Percentiles rank a stretch among this genome's conserved stretches.
These are phyloP conservation scores for Ophiostoma pallidulum DNA, from an alignment of 2,329 filamentous ascomycete genomes.

Conservation along the genomic window DNA sequence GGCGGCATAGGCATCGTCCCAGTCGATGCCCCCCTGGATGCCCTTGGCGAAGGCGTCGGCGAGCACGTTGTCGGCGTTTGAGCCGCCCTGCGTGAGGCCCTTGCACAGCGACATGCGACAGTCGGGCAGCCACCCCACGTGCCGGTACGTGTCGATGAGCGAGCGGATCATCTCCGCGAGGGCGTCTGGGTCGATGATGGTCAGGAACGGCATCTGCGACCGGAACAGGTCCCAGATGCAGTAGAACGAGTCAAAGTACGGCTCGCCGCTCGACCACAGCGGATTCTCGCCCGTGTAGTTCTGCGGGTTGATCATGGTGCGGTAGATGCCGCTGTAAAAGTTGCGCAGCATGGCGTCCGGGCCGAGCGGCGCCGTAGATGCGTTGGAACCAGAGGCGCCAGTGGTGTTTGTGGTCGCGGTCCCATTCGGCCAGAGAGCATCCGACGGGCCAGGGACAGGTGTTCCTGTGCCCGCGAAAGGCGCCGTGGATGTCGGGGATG, in stretches of 20 bases:
- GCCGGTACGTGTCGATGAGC: conserved; percentile 60
- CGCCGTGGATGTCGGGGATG: too few relatives aligned
- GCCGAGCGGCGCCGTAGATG: conserved; percentile 31
- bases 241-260: conserved; percentile 69
- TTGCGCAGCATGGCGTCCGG: conserved; percentile 42
- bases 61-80: conserved; percentile 61
- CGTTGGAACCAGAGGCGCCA: neutral
- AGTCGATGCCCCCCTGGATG: conserved; percentile 50
- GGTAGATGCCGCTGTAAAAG: conserved; percentile 64
- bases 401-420: neutral
- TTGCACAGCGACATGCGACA: conserved; percentile 69
- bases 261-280: conserved; percentile 54
- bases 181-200: conserved; percentile 54
- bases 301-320: conserved; percentile 63
- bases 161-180: conserved; percentile 60
- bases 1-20: conserved; percentile 59
- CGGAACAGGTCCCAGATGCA: conserved; percentile 68
- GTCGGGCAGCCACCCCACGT: conserved; percentile 64
- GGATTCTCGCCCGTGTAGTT: conserved; percentile 68
- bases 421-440: neutral
- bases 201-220: conserved; percentile 59
- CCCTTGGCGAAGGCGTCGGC: conserved; percentile 61
- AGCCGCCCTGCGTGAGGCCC: conserved; percentile 66
- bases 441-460: neutral
- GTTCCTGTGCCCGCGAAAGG: neutral